Conservation (phyloP, 176 grass and related monocot species). For the Rhipidocladum racemiflorum region DNA sequence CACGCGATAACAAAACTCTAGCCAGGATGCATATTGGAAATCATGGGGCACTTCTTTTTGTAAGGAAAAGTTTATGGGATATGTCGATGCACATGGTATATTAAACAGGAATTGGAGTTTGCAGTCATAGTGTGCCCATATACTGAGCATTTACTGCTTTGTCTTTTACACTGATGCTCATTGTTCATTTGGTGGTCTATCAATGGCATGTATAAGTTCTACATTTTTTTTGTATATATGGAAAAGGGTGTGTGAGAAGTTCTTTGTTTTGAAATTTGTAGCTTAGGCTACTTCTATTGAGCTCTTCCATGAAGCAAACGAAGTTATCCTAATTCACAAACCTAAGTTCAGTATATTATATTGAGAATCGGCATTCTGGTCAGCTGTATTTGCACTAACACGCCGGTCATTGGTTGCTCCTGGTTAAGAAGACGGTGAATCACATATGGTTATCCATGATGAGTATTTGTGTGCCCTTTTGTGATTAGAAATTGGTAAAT, state of each 20-base stretch:
- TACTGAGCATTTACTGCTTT: neutral
- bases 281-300: neutral
- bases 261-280: conserved; percentile 42
- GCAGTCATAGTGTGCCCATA: neutral
- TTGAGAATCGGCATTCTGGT: neutral
- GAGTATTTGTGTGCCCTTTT: conserved; percentile 9
- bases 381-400: conserved; percentile 11
- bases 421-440: conserved; percentile 1
- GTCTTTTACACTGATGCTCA: neutral
- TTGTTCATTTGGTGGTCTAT: neutral
- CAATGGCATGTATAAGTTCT: neutral
- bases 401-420: neutral
- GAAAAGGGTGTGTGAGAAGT: conserved; percentile 22
- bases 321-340: conserved; percentile 18
- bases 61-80: neutral
- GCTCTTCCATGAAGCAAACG: conserved; percentile 31
- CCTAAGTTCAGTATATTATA: conserved; percentile 21
- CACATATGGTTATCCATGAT: conserved; percentile 24
- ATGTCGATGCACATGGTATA: neutral
- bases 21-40: neutral
- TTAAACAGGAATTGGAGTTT: neutral
- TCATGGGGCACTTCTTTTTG: neutral
- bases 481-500: conserved; percentile 23
- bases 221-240: neutral
- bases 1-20: neutral